phyloP scores from a whole-genome alignment of 2,329 filamentous ascomycete genomes.

The Pseudopithomyces chartarum region DNA sequence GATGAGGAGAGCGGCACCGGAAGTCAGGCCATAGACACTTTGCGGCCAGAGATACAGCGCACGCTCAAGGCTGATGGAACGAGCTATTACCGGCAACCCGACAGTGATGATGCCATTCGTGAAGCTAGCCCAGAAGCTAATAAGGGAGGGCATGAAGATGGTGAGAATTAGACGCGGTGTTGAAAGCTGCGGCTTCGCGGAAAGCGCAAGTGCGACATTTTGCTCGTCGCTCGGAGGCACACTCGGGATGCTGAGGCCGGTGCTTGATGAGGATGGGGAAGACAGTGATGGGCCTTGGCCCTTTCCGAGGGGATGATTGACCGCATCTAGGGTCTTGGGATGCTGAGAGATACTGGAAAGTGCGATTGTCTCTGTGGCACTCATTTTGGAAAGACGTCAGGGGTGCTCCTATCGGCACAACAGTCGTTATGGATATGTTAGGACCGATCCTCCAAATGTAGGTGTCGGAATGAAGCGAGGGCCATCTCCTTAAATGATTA shows the following conservation, averaged over 20 bases:
- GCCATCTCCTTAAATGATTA: background rate
- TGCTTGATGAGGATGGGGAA: background rate
- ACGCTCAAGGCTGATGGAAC: constrained; percentile 30
- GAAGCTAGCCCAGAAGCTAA: constrained; percentile 36
- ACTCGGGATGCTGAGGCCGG: background rate
- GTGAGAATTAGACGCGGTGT: constrained; percentile 22
- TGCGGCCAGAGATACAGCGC: constrained; percentile 41
- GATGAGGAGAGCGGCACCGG: constrained; percentile 56
- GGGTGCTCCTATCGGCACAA: too few species aligned
- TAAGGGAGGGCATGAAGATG: constrained; percentile 30
- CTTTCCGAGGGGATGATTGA: background rate
- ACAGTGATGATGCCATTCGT: constrained; percentile 50
- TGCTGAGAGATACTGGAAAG: background rate
- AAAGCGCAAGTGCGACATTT: constrained; percentile 8
- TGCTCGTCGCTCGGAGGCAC: constrained; percentile 1
- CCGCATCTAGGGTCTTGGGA: background rate
- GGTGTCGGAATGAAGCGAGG: too few species aligned
- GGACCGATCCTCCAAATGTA: too few species aligned
- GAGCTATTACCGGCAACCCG: constrained; percentile 50
- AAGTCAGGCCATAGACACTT: constrained; percentile 47
- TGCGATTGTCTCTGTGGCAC: background rate
- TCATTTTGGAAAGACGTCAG: background rate
- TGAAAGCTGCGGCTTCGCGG: constrained; percentile 9
- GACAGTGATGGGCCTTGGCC: background rate
- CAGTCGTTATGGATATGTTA: too few species aligned